These are phyloP conservation scores for Chernovozyma aurita DNA, from an alignment of 1,139 yeast species.

Conservation along the genomic window DNA sequence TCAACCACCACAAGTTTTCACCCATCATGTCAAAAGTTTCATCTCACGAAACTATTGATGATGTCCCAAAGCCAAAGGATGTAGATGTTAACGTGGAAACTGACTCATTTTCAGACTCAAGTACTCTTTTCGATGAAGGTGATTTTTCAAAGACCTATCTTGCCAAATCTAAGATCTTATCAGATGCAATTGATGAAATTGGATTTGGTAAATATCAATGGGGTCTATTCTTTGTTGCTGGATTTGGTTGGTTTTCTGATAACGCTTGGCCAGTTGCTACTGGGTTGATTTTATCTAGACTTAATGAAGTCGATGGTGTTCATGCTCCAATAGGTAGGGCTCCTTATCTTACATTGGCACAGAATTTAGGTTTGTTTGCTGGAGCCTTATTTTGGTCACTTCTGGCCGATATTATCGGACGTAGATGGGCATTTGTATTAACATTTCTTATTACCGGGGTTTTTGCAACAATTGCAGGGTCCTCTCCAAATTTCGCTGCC, in stretches of 20 bases:
- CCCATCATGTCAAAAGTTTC: conserved; percentile 1
- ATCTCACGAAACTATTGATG: neutral
- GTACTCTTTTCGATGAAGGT: conserved; percentile 15
- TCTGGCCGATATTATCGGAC: conserved; percentile 37
- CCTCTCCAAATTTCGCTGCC: conserved; percentile 39
- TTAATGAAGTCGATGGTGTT: conserved; percentile 35
- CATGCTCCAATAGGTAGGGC: conserved; percentile 30
- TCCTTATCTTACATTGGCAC: conserved; percentile 38
- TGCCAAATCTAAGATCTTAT: conserved; percentile 29
- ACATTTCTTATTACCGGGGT: conserved; percentile 40
- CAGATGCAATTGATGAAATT: conserved; percentile 34
- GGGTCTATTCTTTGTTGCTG: conserved; percentile 17
- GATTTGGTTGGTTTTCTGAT: conserved; percentile 38
- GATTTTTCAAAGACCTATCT: conserved; percentile 25
- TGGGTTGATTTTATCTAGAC: conserved; percentile 29
- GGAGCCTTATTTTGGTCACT: conserved; percentile 43
- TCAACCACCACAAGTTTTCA: no score
- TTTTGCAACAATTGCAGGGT: conserved; percentile 35
- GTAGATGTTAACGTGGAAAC: neutral
- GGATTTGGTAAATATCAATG: conserved; percentile 41
- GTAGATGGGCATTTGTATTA: conserved; percentile 41
- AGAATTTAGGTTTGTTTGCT: conserved; percentile 37
- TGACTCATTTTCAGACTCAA: conserved; percentile 4
- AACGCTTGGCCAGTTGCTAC: conserved; percentile 43
- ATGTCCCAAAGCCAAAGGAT: neutral